Percentiles rank a stretch among this genome's conserved stretches.
phyloP scores from a whole-genome alignment of 2,329 filamentous ascomycete genomes.

The Thielaviopsis musarum region DNA sequence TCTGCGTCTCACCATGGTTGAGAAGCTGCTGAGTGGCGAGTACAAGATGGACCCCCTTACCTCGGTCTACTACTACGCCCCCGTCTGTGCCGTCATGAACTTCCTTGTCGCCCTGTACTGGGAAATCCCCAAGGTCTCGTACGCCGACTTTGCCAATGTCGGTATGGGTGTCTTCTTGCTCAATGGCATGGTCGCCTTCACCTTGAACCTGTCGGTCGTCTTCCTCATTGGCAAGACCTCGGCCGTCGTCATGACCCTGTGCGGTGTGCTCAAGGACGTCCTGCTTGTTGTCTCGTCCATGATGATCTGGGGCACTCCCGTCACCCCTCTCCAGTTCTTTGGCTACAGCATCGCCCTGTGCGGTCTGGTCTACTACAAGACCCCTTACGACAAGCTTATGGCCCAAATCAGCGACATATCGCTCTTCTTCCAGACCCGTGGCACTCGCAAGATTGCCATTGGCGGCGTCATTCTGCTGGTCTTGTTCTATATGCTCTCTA shows the following conservation, averaged over 20 bases:
- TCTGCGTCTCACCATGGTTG: slow-evolving; percentile 67
- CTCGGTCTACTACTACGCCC: slow-evolving; percentile 80
- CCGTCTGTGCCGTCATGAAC: slow-evolving; percentile 72
- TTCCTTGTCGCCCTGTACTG: slow-evolving; percentile 53
- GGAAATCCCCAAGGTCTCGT: slow-evolving; percentile 53
- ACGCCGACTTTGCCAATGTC: slow-evolving; percentile 56
- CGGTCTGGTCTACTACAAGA: slow-evolving; percentile 68
- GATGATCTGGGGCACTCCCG: slow-evolving; percentile 63
- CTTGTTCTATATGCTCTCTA: slow-evolving; percentile 7
- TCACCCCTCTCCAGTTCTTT: slow-evolving; percentile 62
- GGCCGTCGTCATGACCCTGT: slow-evolving; percentile 70
- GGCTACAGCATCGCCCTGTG: slow-evolving; percentile 66
- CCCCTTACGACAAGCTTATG: slow-evolving; percentile 58
- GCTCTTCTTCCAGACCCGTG: slow-evolving; percentile 27
- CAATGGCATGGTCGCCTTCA: slow-evolving; percentile 64
- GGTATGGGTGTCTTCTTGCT: slow-evolving; percentile 55
- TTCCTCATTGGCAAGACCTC: slow-evolving; percentile 82
- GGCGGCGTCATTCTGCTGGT: background rate
- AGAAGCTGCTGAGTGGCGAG: slow-evolving; percentile 64
- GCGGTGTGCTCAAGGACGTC: slow-evolving; percentile 77
- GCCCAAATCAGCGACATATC: slow-evolving; percentile 49
- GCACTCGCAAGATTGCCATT: slow-evolving; percentile 7
- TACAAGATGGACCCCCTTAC: slow-evolving; percentile 88
- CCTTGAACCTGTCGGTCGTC: slow-evolving; percentile 72
- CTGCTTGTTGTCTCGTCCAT: slow-evolving; percentile 66